phyloP scores from a whole-genome alignment of 305 asterid species.

The Fraxinus baroniana region DNA sequence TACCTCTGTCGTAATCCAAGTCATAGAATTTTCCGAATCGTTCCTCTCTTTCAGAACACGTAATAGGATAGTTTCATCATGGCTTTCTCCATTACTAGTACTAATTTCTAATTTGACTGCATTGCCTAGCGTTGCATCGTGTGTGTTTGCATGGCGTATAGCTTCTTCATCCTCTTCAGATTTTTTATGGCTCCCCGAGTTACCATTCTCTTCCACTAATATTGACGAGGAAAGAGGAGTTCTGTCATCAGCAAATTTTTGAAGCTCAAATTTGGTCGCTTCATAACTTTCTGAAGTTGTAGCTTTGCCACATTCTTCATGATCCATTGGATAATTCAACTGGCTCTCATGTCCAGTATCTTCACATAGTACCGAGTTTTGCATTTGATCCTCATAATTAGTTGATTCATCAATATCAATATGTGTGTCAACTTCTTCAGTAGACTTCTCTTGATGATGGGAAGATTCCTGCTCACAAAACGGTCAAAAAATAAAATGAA shows the following conservation, averaged over 20 bases:
- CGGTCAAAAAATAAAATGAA: not conserved
- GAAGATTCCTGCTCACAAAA: not conserved
- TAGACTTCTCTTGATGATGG: slow-evolving; percentile 15
- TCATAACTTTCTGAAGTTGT: slow-evolving; percentile 9
- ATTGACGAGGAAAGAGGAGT: not conserved
- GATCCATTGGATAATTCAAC: not conserved
- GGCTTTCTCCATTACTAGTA: not conserved
- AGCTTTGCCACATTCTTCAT: not conserved
- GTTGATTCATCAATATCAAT: not conserved
- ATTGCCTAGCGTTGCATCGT: not conserved
- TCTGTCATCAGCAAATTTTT: not conserved
- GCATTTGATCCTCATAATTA: slow-evolving; percentile 13
- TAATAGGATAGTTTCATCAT: not conserved
- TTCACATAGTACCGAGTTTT: slow-evolving; percentile 5
- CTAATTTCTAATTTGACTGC: not conserved
- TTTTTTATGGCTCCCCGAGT: not conserved
- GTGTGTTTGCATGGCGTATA: not conserved
- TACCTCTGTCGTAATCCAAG: not conserved
- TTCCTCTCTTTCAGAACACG: not conserved
- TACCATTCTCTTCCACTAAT: not conserved
- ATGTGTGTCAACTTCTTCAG: slow-evolving; percentile 2
- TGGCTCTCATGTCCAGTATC: slow-evolving; percentile 8
- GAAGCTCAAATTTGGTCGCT: not conserved
- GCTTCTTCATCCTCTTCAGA: not conserved
- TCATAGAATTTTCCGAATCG: not conserved